phyloP scores from a whole-genome alignment of 805 yeast genomes.

The Nematodospora valgi region DNA sequence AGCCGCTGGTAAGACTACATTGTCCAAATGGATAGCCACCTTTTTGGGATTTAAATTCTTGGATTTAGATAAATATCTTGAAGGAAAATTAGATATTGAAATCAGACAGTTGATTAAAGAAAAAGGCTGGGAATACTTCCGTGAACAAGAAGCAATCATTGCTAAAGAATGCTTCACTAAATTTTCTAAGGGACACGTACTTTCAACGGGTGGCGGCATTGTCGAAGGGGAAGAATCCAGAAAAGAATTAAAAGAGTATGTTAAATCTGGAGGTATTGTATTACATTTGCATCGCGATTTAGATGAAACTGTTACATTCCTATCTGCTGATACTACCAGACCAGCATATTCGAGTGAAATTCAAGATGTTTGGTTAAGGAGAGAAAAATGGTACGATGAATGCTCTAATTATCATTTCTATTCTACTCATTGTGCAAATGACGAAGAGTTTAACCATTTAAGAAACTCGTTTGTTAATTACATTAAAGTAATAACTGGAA shows the following conservation, averaged over 20 bases:
- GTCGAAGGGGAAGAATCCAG: constrained; percentile 78
- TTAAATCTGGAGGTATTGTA: constrained; percentile 66
- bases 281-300: constrained; percentile 88
- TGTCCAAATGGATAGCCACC: constrained; percentile 75
- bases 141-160: constrained; percentile 59
- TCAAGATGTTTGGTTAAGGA: constrained; percentile 75
- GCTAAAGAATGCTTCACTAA: constrained; percentile 48
- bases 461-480: constrained; percentile 57
- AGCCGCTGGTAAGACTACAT: constrained; percentile 92
- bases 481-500: constrained; percentile 62
- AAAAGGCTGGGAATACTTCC: constrained; percentile 86
- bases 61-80: constrained; percentile 77
- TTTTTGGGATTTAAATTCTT: constrained; percentile 63
- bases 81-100: constrained; percentile 44
- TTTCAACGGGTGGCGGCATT: constrained; percentile 96
- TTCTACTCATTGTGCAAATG: constrained; percentile 65
- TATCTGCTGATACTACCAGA: constrained; percentile 74
- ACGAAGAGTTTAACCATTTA: constrained; percentile 52
- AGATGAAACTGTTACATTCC: constrained; percentile 70
- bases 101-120: constrained; percentile 60
- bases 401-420: constrained; percentile 77
- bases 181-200: constrained; percentile 51
- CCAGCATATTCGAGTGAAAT: constrained; percentile 86
- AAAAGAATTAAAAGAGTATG: constrained; percentile 53
- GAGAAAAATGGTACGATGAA: constrained; percentile 75